Base-by-base conservation (phyloP, 345 rosid genomes). In the Excoecaria agallocha region DNA sequence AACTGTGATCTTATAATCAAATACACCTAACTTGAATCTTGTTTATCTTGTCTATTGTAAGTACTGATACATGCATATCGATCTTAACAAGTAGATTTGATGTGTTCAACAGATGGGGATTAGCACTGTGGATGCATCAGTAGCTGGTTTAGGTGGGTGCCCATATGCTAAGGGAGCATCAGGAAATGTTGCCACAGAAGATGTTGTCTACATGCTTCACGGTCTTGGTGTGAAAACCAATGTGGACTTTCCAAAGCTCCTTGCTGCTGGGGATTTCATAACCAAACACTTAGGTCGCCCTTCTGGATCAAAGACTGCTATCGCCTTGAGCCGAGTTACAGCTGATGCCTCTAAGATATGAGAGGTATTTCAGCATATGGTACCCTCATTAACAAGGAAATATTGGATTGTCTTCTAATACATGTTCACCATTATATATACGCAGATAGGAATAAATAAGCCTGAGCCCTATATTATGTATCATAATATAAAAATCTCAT, bases 111-210 rank as follows among this genome's bases (percentile, higher is more conserved):
- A 90, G 95, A 81, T 90, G 91, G 96, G 93, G 72, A 87, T 90
- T 50, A 84, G 86, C 83, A 81, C 79, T 16, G 87, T 90, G 19
- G 96, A 90, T 76, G 85, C 90, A 39, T 90, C 95, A 1, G 71
- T 90, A 3, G 84, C 95, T 1, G 93, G 95, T 13, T 80, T 90
- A 38, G 95, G 95, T 12, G 95, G 95, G 45, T 90, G 95, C 70
- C 95, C 95, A 17, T 90, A 90, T 75, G 95, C 95, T 11, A 87
- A 87, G 82, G 91, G 93, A 41, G 95, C 95, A 25, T 82, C 95
- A 0, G 95, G 95, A 59, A 90, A 90, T 78, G 95, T 88, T 19
- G 88, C 95, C 2, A 86, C 91, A 1, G 95, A 90, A 80, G 95
- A 90, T 74, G 91, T 90, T 25, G 87, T 90, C 9, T 88, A 88